A percentile compares a stretch with the other conserved stretches of the same genome.
Evolutionary conservation across 164 flowering plant species (phyloP).

Genomic region (Litsea cubeba): DNA sequence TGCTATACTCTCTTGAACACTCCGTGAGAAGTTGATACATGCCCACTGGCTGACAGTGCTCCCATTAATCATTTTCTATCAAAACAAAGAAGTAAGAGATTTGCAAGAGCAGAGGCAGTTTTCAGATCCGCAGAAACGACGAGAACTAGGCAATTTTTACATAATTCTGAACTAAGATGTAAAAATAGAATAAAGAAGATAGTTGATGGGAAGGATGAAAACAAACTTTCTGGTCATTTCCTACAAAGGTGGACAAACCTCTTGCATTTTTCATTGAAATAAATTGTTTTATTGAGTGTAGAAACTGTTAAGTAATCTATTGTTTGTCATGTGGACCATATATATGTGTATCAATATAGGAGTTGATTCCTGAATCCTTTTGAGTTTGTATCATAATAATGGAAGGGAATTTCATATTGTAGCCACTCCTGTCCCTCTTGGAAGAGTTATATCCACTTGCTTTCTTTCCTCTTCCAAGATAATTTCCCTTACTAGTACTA

Average conservation of each 20-base stretch:
- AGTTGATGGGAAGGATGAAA: neutral
- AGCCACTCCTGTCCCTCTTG: too few species aligned
- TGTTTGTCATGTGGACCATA: too few species aligned
- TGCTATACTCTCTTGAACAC: conserved; percentile 73
- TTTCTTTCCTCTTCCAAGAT: too few species aligned
- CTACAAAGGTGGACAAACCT: neutral
- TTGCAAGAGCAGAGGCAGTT: conserved; percentile 3
- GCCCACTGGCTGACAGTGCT: conserved; percentile 74
- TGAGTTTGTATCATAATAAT: too few species aligned
- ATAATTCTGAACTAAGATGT: neutral
- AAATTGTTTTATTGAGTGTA: too few species aligned
- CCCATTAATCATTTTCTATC: conserved; percentile 82
- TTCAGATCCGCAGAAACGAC: neutral
- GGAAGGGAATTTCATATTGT: too few species aligned
- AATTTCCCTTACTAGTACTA: too few species aligned
- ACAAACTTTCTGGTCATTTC: neutral
- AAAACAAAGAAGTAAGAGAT: neutral
- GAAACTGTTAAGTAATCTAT: too few species aligned
- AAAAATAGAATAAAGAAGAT: neutral
- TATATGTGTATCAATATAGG: too few species aligned
- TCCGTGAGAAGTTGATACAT: conserved; percentile 73
- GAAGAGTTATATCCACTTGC: too few species aligned
- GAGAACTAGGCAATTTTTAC: neutral
- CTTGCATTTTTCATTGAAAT: too few species aligned
- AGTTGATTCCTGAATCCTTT: too few species aligned